These are phyloP conservation scores for Salix viminalis DNA, from an alignment of 345 rosid species.

Conservation along the genomic window DNA sequence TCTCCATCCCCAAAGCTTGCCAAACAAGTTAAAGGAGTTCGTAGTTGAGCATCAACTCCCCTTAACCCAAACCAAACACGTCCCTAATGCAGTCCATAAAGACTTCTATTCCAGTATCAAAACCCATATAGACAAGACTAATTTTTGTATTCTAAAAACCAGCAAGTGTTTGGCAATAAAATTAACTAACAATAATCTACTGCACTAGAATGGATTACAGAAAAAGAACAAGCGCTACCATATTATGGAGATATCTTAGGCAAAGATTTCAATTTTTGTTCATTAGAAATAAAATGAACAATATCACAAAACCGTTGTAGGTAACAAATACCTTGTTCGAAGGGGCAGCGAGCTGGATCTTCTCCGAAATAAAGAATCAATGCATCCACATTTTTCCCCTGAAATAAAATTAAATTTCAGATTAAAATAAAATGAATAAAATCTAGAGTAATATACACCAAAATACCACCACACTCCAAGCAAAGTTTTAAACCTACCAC, in stretches of 20 bases:
- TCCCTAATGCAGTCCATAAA: neutral
- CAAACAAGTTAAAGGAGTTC: neutral
- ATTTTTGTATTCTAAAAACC: neutral
- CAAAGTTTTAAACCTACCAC: constrained; percentile 52
- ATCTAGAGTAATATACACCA: constrained; percentile 2
- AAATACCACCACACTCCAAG: neutral
- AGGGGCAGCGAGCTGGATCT: constrained; percentile 88
- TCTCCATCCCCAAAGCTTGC: neutral
- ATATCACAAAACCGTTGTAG: neutral
- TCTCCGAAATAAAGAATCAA: constrained; percentile 91
- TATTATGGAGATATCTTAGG: neutral
- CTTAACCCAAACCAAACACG: neutral
- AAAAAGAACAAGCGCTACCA: neutral
- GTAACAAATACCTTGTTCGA: constrained; percentile 67
- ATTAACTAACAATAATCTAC: neutral
- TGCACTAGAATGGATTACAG: neutral
- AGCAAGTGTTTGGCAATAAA: neutral
- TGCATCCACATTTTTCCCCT: constrained; percentile 88
- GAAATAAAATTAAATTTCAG: constrained; percentile 13
- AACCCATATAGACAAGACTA: neutral
- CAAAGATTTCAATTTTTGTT: neutral
- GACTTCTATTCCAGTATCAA: neutral
- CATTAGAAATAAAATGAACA: neutral
- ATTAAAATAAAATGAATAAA: neutral
- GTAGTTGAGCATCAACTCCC: neutral